phyloP scores from a whole-genome alignment of 2,329 filamentous ascomycete species.

The Furcasterigmium sp. region DNA sequence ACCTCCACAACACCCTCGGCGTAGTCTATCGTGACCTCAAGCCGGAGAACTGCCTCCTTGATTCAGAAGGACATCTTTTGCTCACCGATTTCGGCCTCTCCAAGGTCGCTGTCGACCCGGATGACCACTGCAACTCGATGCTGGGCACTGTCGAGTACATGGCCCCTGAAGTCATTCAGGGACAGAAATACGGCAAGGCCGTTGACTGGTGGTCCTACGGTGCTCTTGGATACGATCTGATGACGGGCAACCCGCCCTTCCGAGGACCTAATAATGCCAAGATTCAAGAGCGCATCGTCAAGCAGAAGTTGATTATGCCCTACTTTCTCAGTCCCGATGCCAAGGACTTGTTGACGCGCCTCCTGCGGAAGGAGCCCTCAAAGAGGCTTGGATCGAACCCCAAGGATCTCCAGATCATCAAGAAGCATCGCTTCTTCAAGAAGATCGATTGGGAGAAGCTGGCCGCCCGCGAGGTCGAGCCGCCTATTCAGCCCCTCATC shows the following conservation, averaged over 20 bases:
- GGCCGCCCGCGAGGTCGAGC: conserved; percentile 73
- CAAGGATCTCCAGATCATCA: conserved; percentile 79
- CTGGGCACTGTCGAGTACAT: conserved; percentile 98
- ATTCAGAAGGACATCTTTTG: conserved; percentile 84
- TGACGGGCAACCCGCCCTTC: conserved; percentile 91
- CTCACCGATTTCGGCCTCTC: conserved; percentile 95
- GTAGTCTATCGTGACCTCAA: conserved; percentile 97
- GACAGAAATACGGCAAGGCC: conserved; percentile 84
- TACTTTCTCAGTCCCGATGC: conserved; percentile 90
- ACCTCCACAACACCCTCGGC: conserved; percentile 86
- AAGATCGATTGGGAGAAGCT: conserved; percentile 94
- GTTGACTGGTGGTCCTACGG: conserved; percentile 99
- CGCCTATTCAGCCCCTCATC: conserved; percentile 88
- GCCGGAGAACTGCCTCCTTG: conserved; percentile 93
- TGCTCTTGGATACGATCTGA: conserved; percentile 83
- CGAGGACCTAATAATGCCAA: conserved; percentile 86
- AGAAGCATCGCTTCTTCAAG: conserved; percentile 92
- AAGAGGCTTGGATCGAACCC: conserved; percentile 83
- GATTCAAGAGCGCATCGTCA: conserved; percentile 92
- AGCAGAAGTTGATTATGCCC: conserved; percentile 82
- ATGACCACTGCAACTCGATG: conserved; percentile 74
- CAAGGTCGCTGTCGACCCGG: conserved; percentile 77
- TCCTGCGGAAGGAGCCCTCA: conserved; percentile 85
- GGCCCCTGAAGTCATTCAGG: conserved; percentile 90
- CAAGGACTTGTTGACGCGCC: conserved; percentile 85